phyloP scores from a whole-genome alignment of 1,284 basidiomycete genomes.

The Gomphus bonarii region DNA sequence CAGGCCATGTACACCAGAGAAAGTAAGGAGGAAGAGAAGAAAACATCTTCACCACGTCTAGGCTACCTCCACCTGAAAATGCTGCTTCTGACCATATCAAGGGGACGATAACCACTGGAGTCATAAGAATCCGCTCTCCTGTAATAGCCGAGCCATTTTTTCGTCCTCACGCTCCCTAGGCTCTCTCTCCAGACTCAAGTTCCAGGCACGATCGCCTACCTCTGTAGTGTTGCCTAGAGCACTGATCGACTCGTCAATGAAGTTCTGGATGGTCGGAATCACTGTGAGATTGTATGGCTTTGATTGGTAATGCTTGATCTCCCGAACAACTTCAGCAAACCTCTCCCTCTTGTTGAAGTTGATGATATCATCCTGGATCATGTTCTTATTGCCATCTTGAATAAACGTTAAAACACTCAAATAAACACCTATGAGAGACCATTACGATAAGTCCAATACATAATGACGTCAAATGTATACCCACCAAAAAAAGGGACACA shows the following conservation, averaged over 20 bases:
- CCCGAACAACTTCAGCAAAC: conserved; percentile 89
- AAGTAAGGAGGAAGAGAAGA: neutral
- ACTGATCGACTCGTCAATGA: conserved; percentile 69
- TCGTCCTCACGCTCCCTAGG: conserved; percentile 91
- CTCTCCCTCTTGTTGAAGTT: conserved; percentile 96
- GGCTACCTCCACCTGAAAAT: neutral
- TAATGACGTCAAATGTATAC: conserved; percentile 15
- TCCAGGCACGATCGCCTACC: conserved; percentile 72
- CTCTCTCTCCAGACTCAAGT: conserved; percentile 76
- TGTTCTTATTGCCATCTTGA: conserved; percentile 95
- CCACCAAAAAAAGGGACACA: conserved; percentile 96
- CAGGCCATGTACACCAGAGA: neutral
- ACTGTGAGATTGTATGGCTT: conserved; percentile 80
- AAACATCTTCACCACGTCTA: neutral
- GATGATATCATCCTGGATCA: conserved; percentile 65
- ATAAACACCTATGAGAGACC: conserved; percentile 65
- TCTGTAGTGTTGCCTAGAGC: conserved; percentile 53
- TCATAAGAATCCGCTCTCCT: conserved; percentile 81
- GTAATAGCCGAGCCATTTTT: conserved; percentile 81
- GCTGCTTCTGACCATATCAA: neutral
- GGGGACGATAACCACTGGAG: neutral
- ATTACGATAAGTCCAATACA: neutral
- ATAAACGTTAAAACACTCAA: conserved; percentile 94
- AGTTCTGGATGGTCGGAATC: conserved; percentile 61
- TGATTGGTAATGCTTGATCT: conserved; percentile 90